Conservation (phyloP, 1,284 basidiomycete genomes). For the Exobasidium rhododendri region DNA sequence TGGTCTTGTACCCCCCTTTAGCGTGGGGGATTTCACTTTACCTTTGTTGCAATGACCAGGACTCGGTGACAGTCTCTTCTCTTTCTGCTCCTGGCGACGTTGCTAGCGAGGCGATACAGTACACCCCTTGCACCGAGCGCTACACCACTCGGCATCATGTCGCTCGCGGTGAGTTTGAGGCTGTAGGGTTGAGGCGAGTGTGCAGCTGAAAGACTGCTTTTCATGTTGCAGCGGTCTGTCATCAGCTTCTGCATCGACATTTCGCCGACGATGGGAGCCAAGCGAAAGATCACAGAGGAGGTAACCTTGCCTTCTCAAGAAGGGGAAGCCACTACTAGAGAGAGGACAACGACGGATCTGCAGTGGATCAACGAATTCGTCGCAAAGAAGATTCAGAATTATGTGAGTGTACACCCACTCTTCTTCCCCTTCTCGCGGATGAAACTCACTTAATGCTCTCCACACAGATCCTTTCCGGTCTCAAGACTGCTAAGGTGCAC, state of each 20-base stretch:
- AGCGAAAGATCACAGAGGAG: slow-evolving; percentile 36
- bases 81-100: no score
- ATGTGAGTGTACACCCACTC: no score
- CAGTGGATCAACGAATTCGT: slow-evolving; percentile 79
- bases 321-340: slow-evolving; percentile 59
- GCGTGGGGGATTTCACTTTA: no score
- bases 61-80: no score
- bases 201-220: no score
- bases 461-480: slow-evolving; percentile 80
- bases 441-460: no score
- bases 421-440: background rate
- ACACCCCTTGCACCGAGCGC: no score
- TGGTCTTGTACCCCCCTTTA: background rate
- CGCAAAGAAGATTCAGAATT: slow-evolving; percentile 81
- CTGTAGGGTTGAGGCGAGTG: no score
- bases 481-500: slow-evolving; percentile 87
- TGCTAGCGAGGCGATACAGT: no score
- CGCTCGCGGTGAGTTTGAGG: no score
- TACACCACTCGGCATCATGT: no score
- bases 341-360: slow-evolving; percentile 61
- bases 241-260: slow-evolving; percentile 72
- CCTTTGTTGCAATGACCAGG: no score
- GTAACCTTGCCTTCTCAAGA: slow-evolving; percentile 60
- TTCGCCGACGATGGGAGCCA: slow-evolving; percentile 76
- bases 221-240: background rate